Evolutionary conservation across 1,284 basidiomycete genomes (phyloP), one percentile per base, ranked within the genome.

Genomic region (Naganishia cerealis): DNA sequence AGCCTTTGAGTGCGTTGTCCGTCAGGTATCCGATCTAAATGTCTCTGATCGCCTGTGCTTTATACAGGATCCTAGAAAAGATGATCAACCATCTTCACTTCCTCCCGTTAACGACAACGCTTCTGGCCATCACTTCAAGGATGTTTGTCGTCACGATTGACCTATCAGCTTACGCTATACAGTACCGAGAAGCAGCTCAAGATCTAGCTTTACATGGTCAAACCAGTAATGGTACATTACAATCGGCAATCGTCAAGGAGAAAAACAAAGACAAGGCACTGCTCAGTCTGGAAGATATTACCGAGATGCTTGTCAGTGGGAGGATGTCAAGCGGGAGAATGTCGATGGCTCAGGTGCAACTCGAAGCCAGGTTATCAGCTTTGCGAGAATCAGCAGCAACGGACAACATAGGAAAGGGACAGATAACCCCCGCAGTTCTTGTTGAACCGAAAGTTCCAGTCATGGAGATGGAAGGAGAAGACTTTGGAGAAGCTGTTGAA

Each of bases 31-130:
- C 24, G 9, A 24, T 15, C 43, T 39, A 8, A 18, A 29, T n/a
- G 12, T 50, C 7, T 38, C 21, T 54, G 12, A 40, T 33, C 29
- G 2, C n/a, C 4, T 50, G n/a, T 42, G 18, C 18, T 15, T 26
- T 3, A 43, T 26, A 8, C 57, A 59, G 50, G 12, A 56, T 67
- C 2, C 46, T 67, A 1, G 56, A 66, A n/a, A 62, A 67, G 24
- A 70, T 70, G 69, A 67, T 70, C 56, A 42, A 50, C 55, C 69
- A 70, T 50, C 66, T 70, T 7, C 69, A 70, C 39, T 70, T 70
- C 59, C 54, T 70, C 15, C 69, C 69, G 24, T 50, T 70, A 7
- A 67, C 66, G 9, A 63, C 69, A 15, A 55, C 67, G 4, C 59
- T 70, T 33, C 59, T 66, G 26, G 69, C 65, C n/a, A 58, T 63